These are phyloP conservation scores for Tricholoma hemisulphureum DNA, from an alignment of 768 basidiomycete species.

Conservation along the genomic window DNA sequence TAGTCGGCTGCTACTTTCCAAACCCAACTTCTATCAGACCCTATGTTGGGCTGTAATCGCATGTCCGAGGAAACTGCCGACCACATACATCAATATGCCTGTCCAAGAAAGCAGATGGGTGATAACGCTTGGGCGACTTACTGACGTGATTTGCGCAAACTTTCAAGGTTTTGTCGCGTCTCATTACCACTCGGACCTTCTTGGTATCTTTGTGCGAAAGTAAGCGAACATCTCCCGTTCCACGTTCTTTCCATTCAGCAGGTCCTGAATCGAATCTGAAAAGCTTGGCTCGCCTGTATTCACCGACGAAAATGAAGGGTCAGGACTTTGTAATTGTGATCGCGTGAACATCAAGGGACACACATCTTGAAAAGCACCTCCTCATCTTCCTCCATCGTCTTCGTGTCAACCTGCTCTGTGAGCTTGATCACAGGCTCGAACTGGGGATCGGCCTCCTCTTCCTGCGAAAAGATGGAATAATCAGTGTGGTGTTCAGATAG, in stretches of 20 bases:
- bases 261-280: constrained; percentile 84
- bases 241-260: constrained; percentile 97
- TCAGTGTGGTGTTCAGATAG: constrained; percentile 7
- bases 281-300: constrained; percentile 88
- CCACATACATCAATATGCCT: constrained; percentile 4
- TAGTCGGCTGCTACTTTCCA: constrained; percentile 97
- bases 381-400: constrained; percentile 95
- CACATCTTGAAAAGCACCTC: constrained; percentile 94
- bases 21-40: constrained; percentile 98
- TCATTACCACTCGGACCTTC: constrained; percentile 96
- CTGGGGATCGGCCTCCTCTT: constrained; percentile 84
- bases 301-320: constrained; percentile 15
- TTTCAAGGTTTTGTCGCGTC: constrained; percentile 99
- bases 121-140: constrained; percentile 40
- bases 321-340: constrained; percentile 33
- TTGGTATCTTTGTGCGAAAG: constrained; percentile 85
- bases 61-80: constrained; percentile 79
- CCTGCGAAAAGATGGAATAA: constrained; percentile 33
- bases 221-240: constrained; percentile 93
- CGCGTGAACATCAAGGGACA: constrained; percentile 39
- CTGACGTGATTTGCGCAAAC: constrained; percentile 98
- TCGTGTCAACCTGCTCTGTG: constrained; percentile 91
- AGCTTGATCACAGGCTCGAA: constrained; percentile 97
- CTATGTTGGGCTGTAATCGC: constrained; percentile 95
- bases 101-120: not conserved